These are phyloP conservation scores for Pseudogymnoascus sp. DNA, from an alignment of 2,329 filamentous ascomycete genomes.

Conservation along the genomic window DNA sequence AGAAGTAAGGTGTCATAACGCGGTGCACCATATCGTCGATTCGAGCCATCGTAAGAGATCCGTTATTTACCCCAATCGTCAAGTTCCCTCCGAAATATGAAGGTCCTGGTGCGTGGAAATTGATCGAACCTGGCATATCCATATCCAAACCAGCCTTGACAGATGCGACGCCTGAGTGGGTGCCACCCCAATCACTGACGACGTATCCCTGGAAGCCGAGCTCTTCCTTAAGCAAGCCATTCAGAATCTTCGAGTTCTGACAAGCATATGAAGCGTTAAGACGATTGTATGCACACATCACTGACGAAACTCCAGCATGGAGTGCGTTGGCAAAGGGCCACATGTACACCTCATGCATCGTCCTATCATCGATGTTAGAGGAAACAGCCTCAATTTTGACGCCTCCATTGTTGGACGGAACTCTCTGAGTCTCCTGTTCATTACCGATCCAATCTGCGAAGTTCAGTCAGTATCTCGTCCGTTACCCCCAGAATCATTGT, in stretches of 20 bases:
- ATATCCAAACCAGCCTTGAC: slow-evolving; percentile 41
- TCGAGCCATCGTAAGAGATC: slow-evolving; percentile 34
- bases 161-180: slow-evolving; percentile 34
- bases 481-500: no score
- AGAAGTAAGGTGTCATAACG: slow-evolving; percentile 46
- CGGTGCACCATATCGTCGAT: slow-evolving; percentile 46
- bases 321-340: slow-evolving; percentile 73
- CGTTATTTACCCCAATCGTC: slow-evolving; percentile 38
- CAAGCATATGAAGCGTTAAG: slow-evolving; percentile 43
- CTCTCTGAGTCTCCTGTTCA: slow-evolving; percentile 43
- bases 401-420: slow-evolving; percentile 18
- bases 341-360: slow-evolving; percentile 65
- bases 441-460: slow-evolving; percentile 37
- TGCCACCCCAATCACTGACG: slow-evolving; percentile 38
- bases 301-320: slow-evolving; percentile 52
- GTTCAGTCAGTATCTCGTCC: slow-evolving; percentile 7
- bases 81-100: slow-evolving; percentile 23
- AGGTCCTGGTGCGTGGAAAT: slow-evolving; percentile 30
- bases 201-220: slow-evolving; percentile 41
- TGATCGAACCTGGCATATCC: slow-evolving; percentile 42
- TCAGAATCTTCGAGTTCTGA: slow-evolving; percentile 40
- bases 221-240: slow-evolving; percentile 42
- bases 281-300: slow-evolving; percentile 51
- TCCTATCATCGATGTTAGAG: slow-evolving; percentile 61
- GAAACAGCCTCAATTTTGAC: slow-evolving; percentile 42